Base-by-base conservation (phyloP, 345 rosid genomes). In the Brassica incana region DNA sequence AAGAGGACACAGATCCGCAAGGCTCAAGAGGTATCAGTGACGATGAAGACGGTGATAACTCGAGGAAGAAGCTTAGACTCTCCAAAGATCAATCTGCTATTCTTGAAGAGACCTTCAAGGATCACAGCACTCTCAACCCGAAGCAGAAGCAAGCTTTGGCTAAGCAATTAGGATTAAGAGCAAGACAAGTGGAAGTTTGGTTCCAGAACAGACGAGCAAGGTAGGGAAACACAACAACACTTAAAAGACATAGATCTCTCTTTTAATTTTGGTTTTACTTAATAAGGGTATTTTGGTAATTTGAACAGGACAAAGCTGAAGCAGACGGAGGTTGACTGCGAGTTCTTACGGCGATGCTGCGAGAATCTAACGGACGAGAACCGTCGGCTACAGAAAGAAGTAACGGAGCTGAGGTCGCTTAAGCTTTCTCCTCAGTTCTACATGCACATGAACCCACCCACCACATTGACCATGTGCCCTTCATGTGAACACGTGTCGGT, bases 391-490 rank as follows among this genome's bases (percentile, higher is more conserved):
- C 98, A 96, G 76, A 96, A 91, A 64, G 98, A 96, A 76, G 97
- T 93, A 38, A 93, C 89, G 80, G 98, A 93, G 82, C 87, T 96
- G 82, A 90, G 98, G 61, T 96, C 98, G 77, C 88, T 96, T 74
- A 96, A 96, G 82, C 91, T 91, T 4, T 93, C 98, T 84, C 94
- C 98, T 5, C 98, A 91, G 83, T 90, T 96, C 84, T 96, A 89
- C 97, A 93, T 96, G 99, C 97, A 88, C 71, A 90, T 93, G 98
- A 86, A 89, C 86, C 99, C 99, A 74, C 99, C 99, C 0, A 93
- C 98, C 8, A 96, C 99, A 14, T 90, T 96, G 40, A 96, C 97
- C 91, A 90, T 96, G 91, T 96, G 99, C 85, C 97, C 98, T 10
- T 91, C 98, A 10, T 96, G 99, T 74, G 98, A 93, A 86, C 95